Evolutionary conservation across 1,139 yeast genomes (phyloP), one percentile per base, ranked within the genome.

Genomic region (Yamadazyma atlantica): DNA sequence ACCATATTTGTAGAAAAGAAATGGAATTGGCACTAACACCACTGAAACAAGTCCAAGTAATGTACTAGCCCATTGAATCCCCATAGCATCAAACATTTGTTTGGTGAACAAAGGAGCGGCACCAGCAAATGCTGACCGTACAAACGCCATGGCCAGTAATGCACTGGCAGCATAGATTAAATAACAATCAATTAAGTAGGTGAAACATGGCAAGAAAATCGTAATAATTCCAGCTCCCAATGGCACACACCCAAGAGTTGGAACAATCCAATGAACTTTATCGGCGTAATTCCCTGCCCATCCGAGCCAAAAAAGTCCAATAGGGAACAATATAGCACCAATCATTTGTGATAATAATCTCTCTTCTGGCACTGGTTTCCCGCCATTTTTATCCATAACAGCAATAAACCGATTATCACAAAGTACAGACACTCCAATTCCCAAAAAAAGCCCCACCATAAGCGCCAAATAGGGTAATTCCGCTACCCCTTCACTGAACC

Each of bases 91-190:
- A 61, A 88, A 87, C 96, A 89, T 80, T 56, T 73, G 83, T 19
- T 71, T 64, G 2, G 82, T 77, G 51, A 66, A 65, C 41, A 74
- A 67, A 29, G 80, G 74, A 58, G 74, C 68, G 4, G 66, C 72
- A 32, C 75, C 80, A 30, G 78, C 80, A 54, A 74, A 73, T 12
- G 71, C 62, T 2, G 87, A 79, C 69, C 89, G 76, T 46, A 83
- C 58, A 52, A 89, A 80, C 0, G 96, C 81, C 57, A 87, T 87
- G 11, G 85, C 96, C 4, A 97, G 96, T 49, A 89, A 69, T 1
- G 96, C 96, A 18, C 95, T 84, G 11, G 96, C 96, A 4, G 96
- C 95, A 54, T 82, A 80, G 42, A 80, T 58, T 45, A 86, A 69
- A 56, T 88, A 89, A 28, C 85, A 69, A 58, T 89, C 96, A 52